Evolutionary conservation across 1,139 yeast species (phyloP), one percentile per base, ranked within the genome.

Genomic region (Blastobotrys persicus): DNA sequence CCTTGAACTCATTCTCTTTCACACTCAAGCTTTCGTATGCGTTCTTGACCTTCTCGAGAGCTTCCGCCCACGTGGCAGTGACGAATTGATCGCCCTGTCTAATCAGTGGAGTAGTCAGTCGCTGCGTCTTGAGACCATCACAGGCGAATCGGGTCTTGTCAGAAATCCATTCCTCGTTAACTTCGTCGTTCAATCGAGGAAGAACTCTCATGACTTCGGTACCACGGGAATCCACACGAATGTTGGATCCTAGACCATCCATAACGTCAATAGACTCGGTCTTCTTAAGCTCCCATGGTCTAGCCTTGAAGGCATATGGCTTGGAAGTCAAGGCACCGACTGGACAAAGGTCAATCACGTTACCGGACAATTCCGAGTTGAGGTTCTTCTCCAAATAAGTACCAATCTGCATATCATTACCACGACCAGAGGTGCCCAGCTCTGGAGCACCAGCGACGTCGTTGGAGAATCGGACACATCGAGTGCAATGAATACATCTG

Each of bases 391-490:
- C 91, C 56, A 88, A 81, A 68, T 87, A 88, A 40, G 95, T 88
- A 59, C 96, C 96, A 63, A 88, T 88, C 73, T 87, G 95, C 83
- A 88, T 79, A 66, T 86, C 95, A 68, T 87, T 87, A 67, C 96
- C 96, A 72, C 96, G 83, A 55, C 95, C 96, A 44, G 91, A 69
- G 54, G 92, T 80, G 60, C 96, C 96, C 56, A 88, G 78, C 70
- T 88, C 96, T 23, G 95, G 91, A 32, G 95, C 94, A 58, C 96
- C 96, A 39, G 96, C 96, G 56, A 88, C 84, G 66, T 88, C 96
- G 69, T 88, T 88, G 76, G 89, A 77, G 70, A 88, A 88, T 66
- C 96, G 81, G 33, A 88, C 89, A 76, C 96, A 88, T 68, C 96
- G 79, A 26, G 96, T 88, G 73, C 96, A 88, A 71, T 88, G 96